Evolutionary conservation across 169 alveolate genomes (phyloP).

Genomic region (Plasmodium coatneyi): DNA sequence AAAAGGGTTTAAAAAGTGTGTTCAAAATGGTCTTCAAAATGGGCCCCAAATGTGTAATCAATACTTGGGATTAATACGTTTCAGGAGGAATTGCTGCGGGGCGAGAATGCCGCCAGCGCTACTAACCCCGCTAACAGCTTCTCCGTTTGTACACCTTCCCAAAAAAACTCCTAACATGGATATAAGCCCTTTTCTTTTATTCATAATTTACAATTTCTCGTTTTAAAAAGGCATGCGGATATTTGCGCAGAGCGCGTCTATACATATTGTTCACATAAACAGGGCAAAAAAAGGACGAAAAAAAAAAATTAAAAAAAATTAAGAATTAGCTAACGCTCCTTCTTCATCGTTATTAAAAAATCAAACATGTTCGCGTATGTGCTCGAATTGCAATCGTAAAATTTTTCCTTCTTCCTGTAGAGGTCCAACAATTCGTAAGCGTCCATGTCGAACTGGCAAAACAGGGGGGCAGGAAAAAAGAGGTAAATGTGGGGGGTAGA

Average conservation of each 20-base stretch:
- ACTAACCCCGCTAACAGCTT: background rate
- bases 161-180: background rate
- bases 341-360: slow-evolving; percentile 21
- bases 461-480: background rate
- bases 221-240: background rate
- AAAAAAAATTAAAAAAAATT: background rate
- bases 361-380: slow-evolving; percentile 31
- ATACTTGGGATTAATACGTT: background rate
- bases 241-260: background rate
- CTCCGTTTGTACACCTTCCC: background rate
- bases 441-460: slow-evolving; percentile 56
- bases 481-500: background rate
- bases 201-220: background rate
- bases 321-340: background rate
- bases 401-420: slow-evolving; percentile 56
- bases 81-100: background rate
- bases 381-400: slow-evolving; percentile 42
- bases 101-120: background rate
- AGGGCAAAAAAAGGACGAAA: background rate
- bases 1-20: background rate
- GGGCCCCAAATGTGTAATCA: background rate
- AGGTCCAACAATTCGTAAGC: slow-evolving; percentile 46
- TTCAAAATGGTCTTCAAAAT: background rate
- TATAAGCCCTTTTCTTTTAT: background rate
- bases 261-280: background rate